Base-by-base conservation (phyloP, 306 rosid species). In the Dryas alaskensis region DNA sequence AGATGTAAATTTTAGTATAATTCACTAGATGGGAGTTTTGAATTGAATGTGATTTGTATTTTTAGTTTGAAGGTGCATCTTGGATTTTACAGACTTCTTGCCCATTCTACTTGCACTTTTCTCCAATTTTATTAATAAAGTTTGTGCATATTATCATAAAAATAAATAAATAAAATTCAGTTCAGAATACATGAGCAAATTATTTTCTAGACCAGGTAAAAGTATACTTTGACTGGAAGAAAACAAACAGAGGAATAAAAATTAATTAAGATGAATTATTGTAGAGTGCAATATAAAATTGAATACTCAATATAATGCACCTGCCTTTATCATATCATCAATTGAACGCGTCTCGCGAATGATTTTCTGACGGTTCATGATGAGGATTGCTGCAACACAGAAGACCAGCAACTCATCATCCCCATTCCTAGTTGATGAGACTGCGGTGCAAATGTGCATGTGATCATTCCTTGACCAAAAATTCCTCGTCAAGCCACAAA, bases 261-360 rank as follows among this genome's bases (percentile, higher is more conserved):
- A 45, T 4, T 42, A 6, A 69, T 14, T 52, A n/a, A 67, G 22
- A 12, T 10, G 46, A 60, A 5, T 54, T 8, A 49, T 48, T 60
- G 53, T 46, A 2, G 3, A 49, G 1, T 54, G 12, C 25, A 37
- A 49, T 5, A 65, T 8, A 5, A 48, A 61, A 53, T 16, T 7
- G 73, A 58, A 73, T n/a, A 49, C 37, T 46, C 57, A 17, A 64
- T 50, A 40, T 52, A 51, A 75, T 82, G 84, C 86, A 84, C 91
- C 65, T 76, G 75, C 98, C 98, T 93, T 93, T 80, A 93, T 93
- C 82, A 84, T 83, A 89, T 93, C 98, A 68, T 93, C 98, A 73
- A 93, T 90, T 61, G 98, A 87, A 66, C 77, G 92, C 14, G 98
- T 83, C 81, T 89, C 89, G 53, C 86, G 82, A 75, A 93, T 86